Conservation (phyloP, 768 basidiomycete species). For the Termitomyces sp. region DNA sequence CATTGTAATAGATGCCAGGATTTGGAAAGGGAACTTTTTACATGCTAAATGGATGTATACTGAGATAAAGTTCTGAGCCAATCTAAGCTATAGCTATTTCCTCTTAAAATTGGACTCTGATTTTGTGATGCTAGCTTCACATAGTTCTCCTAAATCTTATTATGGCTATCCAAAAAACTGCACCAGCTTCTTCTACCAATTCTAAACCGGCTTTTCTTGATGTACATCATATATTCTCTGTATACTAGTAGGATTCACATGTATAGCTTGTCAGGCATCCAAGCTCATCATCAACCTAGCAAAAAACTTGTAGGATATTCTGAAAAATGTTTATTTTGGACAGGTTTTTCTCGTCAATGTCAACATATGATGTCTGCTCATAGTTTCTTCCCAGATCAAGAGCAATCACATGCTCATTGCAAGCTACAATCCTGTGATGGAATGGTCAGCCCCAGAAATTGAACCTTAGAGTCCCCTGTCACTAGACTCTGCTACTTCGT, state of each 20-base stretch:
- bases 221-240: conserved; percentile 4
- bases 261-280: conserved; percentile 38
- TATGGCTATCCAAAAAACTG: conserved; percentile 15
- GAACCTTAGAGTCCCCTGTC: conserved; percentile 65
- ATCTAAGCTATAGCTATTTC: neutral
- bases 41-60: too few species aligned
- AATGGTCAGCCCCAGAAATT: conserved; percentile 72
- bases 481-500: conserved; percentile 67
- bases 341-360: conserved; percentile 28
- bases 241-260: neutral
- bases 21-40: too few species aligned
- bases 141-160: neutral
- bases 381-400: conserved; percentile 33
- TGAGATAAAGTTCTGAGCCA: neutral
- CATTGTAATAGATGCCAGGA: too few species aligned
- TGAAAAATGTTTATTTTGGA: conserved; percentile 51
- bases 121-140: neutral
- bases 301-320: conserved; percentile 43
- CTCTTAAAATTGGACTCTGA: neutral
- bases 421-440: conserved; percentile 53
- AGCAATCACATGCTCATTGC: conserved; percentile 77
- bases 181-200: conserved; percentile 1
- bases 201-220: conserved; percentile 12
- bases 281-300: conserved; percentile 44
- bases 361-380: neutral